Percentiles rank a stretch among this genome's conserved stretches.
These are phyloP conservation scores for Lathyrus tuberosus DNA, from an alignment of 306 rosid genomes.

Conservation along the genomic window DNA sequence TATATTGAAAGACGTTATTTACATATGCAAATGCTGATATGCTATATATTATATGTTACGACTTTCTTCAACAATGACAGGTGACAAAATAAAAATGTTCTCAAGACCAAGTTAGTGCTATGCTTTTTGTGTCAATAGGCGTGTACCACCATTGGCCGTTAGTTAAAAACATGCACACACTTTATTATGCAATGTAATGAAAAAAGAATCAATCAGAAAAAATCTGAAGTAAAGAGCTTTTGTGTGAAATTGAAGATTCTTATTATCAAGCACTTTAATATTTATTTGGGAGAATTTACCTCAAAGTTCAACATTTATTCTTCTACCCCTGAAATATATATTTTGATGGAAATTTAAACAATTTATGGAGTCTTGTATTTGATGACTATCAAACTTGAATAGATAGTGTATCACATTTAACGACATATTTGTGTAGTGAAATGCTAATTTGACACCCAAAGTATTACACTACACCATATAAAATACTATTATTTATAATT, in stretches of 20 bases:
- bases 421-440: too few species aligned
- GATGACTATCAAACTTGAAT: too few species aligned
- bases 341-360: too few species aligned
- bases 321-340: too few species aligned
- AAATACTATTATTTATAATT: too few species aligned
- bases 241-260: background rate
- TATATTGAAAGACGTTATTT: constrained; percentile 52
- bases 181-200: background rate
- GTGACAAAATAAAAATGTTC: constrained; percentile 4
- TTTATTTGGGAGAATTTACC: too few species aligned
- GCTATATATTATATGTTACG: constrained; percentile 39
- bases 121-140: constrained; percentile 1
- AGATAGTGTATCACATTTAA: too few species aligned
- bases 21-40: constrained; percentile 37
- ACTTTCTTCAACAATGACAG: background rate
- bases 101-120: constrained; percentile 7
- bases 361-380: too few species aligned
- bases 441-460: too few species aligned
- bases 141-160: constrained; percentile 18
- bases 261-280: background rate
- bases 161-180: background rate
- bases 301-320: too few species aligned
- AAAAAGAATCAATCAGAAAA: background rate
- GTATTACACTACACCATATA: too few species aligned
- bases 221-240: background rate